These are phyloP conservation scores for Pichia cactophila DNA, from an alignment of 1,139 yeast species.

Conservation along the genomic window DNA sequence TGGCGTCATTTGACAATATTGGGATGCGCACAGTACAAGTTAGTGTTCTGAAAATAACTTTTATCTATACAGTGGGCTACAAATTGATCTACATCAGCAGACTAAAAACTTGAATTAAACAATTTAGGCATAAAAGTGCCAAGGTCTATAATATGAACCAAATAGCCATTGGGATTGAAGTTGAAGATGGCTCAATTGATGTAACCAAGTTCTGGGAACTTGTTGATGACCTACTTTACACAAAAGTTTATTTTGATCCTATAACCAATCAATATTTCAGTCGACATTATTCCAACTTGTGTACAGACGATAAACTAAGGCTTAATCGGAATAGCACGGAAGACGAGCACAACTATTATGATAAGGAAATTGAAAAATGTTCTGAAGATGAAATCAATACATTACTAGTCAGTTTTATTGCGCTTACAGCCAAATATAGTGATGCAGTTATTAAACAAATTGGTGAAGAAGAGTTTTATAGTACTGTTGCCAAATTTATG, in stretches of 20 bases:
- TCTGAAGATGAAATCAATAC: constrained; percentile 27
- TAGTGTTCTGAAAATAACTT: no score
- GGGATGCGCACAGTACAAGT: not conserved
- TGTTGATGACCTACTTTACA: constrained; percentile 25
- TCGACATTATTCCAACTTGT: constrained; percentile 7
- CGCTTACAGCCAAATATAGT: constrained; percentile 24
- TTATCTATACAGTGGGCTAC: not conserved
- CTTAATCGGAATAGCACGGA: constrained; percentile 1
- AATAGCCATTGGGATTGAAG: constrained; percentile 5
- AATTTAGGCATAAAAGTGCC: no score
- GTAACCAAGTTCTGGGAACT: constrained; percentile 25
- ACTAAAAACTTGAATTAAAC: no score
- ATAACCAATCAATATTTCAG: constrained; percentile 18
- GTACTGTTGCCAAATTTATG: constrained; percentile 23
- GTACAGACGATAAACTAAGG: constrained; percentile 1
- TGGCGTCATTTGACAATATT: not conserved
- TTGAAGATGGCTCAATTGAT: constrained; percentile 16
- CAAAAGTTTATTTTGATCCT: constrained; percentile 21
- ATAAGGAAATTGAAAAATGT: constrained; percentile 12
- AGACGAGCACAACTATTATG: not conserved
- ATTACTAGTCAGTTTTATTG: constrained; percentile 25
- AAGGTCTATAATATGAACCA: not conserved
- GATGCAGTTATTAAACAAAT: constrained; percentile 16
- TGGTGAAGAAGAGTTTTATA: constrained; percentile 22
- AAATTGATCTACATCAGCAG: not conserved